Conservation (phyloP, 2,329 filamentous ascomycete species). For the Aspergillus piperis region DNA sequence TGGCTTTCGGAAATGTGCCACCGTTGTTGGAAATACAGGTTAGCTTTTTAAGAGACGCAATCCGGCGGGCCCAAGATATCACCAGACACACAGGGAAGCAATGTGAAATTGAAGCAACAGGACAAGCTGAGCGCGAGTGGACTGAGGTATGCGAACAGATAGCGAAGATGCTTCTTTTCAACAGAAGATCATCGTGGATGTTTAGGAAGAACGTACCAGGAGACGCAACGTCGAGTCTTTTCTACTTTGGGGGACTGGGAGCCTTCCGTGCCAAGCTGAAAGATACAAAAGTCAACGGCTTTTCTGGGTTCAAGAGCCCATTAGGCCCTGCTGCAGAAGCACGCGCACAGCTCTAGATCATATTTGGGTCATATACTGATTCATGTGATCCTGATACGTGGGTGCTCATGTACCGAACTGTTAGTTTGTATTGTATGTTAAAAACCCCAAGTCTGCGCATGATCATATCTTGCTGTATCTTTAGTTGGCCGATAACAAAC, state of each 20-base stretch:
- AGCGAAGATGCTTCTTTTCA: neutral
- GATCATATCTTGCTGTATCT: no score
- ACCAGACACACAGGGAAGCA: neutral
- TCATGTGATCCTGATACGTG: no score
- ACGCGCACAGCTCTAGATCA: neutral
- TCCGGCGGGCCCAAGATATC: neutral
- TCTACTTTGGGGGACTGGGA: slow-evolving; percentile 1
- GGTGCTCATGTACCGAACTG: no score
- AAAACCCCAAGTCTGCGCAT: no score
- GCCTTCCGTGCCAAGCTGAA: neutral
- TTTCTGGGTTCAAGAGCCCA: neutral
- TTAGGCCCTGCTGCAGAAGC: neutral
- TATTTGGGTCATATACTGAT: no score
- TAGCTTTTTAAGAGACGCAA: neutral
- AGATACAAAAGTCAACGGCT: neutral
- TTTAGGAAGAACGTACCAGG: neutral
- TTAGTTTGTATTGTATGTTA: no score
- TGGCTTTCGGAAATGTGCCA: slow-evolving; percentile 38
- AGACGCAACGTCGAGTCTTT: neutral
- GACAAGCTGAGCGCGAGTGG: slow-evolving; percentile 9
- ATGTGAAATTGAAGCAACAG: slow-evolving; percentile 13
- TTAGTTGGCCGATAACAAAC: no score
- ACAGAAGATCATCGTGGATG: neutral
- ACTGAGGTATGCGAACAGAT: neutral
- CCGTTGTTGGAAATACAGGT: slow-evolving; percentile 27